A percentile compares a stretch with the other conserved stretches of the same genome.
phyloP scores from a whole-genome alignment of 148 eudicot species.

The Rhododendron griersonianum region DNA sequence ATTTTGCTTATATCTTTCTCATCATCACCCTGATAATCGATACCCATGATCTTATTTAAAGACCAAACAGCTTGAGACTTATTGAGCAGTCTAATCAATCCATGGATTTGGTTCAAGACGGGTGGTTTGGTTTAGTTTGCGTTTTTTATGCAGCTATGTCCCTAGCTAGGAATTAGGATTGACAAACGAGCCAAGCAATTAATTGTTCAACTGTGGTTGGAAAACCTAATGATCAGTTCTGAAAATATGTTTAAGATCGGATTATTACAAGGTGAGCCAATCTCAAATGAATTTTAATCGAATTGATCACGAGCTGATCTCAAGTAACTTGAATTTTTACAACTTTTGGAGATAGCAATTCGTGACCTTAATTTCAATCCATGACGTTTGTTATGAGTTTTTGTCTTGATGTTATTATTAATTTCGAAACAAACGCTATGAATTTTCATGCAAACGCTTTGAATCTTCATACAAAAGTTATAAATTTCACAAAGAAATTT shows the following conservation, averaged over 20 bases:
- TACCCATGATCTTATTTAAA: no score
- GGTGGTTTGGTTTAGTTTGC: neutral
- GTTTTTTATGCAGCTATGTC: neutral
- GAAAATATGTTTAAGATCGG: neutral
- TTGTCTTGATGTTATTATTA: neutral
- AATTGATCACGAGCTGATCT: no score
- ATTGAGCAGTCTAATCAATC: neutral
- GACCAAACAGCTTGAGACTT: no score
- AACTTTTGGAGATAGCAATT: neutral
- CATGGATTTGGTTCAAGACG: neutral
- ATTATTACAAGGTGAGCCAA: no score
- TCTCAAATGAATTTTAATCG: no score
- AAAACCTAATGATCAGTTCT: neutral
- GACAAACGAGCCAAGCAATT: neutral
- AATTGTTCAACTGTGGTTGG: neutral
- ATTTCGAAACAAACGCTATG: no score
- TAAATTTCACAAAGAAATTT: neutral
- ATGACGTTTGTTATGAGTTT: neutral
- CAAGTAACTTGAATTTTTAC: no score
- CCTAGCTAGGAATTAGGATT: no score
- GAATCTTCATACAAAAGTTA: no score
- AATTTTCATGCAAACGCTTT: neutral
- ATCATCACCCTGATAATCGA: no score
- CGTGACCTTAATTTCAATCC: neutral
- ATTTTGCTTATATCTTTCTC: no score